phyloP scores from a whole-genome alignment of 1,284 basidiomycete genomes.

The Trichosporon ovoides region DNA sequence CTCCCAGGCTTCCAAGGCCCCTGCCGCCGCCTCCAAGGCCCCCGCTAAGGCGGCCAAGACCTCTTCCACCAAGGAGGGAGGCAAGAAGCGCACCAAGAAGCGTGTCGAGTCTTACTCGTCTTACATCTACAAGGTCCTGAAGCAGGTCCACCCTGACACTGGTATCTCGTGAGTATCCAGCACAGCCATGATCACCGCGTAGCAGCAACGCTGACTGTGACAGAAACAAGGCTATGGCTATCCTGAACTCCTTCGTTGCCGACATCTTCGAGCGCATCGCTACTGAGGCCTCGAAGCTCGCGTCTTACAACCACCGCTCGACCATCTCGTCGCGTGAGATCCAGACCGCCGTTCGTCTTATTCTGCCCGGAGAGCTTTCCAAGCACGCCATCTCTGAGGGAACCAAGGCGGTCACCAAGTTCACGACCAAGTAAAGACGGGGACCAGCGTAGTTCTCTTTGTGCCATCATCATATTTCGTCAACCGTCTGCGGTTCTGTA shows the following conservation, averaged over 20 bases:
- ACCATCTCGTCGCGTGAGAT: constrained; percentile 93
- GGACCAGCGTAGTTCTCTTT: background rate
- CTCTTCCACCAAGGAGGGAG: constrained; percentile 14
- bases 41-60: constrained; percentile 53
- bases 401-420: constrained; percentile 56
- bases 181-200: background rate
- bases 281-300: constrained; percentile 85
- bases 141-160: constrained; percentile 84
- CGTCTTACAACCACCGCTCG: constrained; percentile 87
- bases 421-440: constrained; percentile 51
- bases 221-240: constrained; percentile 91
- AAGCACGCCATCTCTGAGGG: constrained; percentile 85
- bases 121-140: constrained; percentile 77
- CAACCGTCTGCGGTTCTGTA: background rate
- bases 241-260: constrained; percentile 87
- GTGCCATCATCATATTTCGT: constrained; percentile 6
- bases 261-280: constrained; percentile 94
- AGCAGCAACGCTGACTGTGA: constrained; percentile 34
- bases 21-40: constrained; percentile 57
- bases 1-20: constrained; percentile 51
- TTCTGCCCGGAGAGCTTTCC: constrained; percentile 75
- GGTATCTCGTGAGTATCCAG: constrained; percentile 60
- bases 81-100: constrained; percentile 71
- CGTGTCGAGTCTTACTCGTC: constrained; percentile 84
- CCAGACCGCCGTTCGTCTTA: constrained; percentile 83